These are phyloP conservation scores for Onygenales sp. DNA, from an alignment of 2,329 filamentous ascomycete genomes.

Conservation along the genomic window DNA sequence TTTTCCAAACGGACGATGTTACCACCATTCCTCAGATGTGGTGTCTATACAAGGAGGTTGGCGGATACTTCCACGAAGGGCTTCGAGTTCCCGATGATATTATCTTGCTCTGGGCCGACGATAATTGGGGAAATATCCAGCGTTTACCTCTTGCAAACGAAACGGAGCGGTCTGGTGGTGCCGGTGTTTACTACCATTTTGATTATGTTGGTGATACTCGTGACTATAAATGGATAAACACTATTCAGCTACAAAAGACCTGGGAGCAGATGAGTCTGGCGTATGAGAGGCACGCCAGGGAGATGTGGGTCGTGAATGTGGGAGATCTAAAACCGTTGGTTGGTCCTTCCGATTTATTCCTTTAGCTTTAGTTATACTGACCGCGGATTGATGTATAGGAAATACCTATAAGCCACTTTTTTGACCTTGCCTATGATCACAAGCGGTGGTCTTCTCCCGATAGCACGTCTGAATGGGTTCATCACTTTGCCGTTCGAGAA, in stretches of 20 bases:
- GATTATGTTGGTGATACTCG: constrained; percentile 54
- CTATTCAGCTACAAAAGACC: constrained; percentile 54
- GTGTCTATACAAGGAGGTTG: constrained; percentile 67
- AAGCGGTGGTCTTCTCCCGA: constrained; percentile 44
- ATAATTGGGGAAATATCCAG: constrained; percentile 59
- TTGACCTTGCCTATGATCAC: constrained; percentile 59
- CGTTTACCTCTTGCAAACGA: constrained; percentile 53
- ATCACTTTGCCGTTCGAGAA: constrained; percentile 48
- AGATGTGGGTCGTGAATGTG: constrained; percentile 60
- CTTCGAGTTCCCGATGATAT: constrained; percentile 56
- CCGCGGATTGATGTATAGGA: constrained; percentile 26
- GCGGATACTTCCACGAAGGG: constrained; percentile 57
- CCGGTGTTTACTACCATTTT: constrained; percentile 53
- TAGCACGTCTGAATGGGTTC: constrained; percentile 47
- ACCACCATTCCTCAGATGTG: constrained; percentile 56
- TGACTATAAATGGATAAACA: constrained; percentile 58
- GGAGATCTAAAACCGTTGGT: constrained; percentile 55
- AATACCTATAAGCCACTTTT: constrained; percentile 57
- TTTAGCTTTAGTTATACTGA: background rate
- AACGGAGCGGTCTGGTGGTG: constrained; percentile 49
- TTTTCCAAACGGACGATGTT: constrained; percentile 43
- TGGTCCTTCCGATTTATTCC: constrained; percentile 6
- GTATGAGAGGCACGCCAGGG: constrained; percentile 47
- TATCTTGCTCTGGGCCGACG: constrained; percentile 59
- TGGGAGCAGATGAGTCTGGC: constrained; percentile 58